A percentile compares a stretch with the other conserved stretches of the same genome.
Conservation (phyloP, 306 rosid species). For the Myrica gale region DNA sequence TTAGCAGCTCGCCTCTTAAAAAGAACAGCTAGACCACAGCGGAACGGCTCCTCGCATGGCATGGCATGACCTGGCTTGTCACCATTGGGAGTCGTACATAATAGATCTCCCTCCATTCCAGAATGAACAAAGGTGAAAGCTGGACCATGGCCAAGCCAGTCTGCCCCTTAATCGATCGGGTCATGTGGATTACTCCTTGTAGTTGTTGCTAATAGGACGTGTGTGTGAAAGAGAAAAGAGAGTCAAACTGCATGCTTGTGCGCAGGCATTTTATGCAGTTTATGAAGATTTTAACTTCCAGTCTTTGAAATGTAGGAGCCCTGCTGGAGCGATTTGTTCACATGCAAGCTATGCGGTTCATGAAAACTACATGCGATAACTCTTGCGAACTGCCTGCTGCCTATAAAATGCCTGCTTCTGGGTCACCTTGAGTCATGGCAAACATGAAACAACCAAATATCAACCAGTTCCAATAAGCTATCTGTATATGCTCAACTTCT, state of each 20-base stretch:
- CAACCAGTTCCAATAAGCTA: neutral
- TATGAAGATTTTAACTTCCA: constrained; percentile 4
- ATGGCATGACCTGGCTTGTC: too few relatives aligned
- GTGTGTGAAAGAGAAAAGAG: constrained; percentile 1
- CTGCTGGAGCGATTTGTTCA: neutral
- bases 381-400: neutral
- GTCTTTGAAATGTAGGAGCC: neutral
- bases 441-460: too few relatives aligned
- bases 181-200: constrained; percentile 4
- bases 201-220: neutral
- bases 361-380: neutral
- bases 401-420: too few relatives aligned
- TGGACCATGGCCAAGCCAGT: constrained; percentile 23
- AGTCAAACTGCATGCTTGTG: neutral
- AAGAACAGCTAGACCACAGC: too few relatives aligned
- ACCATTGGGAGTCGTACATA: too few relatives aligned
- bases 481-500: neutral
- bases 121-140: constrained; percentile 7
- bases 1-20: too few relatives aligned
- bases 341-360: neutral
- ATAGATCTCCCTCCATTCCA: neutral
- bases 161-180: neutral
- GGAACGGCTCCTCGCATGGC: too few relatives aligned
- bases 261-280: constrained; percentile 8
- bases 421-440: too few relatives aligned